Evolutionary conservation across 208 protist species (phyloP).

Genomic region (Novymonas esmeraldas): DNA sequence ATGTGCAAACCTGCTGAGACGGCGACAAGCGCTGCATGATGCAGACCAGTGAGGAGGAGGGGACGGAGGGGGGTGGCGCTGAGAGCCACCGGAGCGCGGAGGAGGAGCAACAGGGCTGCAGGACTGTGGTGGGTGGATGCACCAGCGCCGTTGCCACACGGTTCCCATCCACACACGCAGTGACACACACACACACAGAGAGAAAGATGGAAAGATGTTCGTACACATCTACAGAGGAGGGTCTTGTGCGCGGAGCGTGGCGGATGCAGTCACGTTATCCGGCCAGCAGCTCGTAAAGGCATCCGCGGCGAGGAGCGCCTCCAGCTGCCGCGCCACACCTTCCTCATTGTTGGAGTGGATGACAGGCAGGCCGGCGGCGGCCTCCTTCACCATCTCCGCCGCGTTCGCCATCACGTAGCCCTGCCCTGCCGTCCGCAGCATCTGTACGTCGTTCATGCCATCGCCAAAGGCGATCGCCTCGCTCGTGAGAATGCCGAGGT

Average conservation of each 20-base stretch:
- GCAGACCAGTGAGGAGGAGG: neutral
- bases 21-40: neutral
- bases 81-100: too few relatives aligned
- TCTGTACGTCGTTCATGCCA: slow-evolving; percentile 69
- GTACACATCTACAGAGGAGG: neutral
- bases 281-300: neutral
- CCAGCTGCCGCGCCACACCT: slow-evolving; percentile 54
- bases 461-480: slow-evolving; percentile 75
- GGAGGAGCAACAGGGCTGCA: too few relatives aligned
- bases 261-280: neutral
- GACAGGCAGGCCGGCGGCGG: slow-evolving; percentile 43
- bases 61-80: neutral
- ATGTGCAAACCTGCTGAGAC: neutral
- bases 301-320: slow-evolving; percentile 42
- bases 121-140: too few relatives aligned
- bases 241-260: neutral
- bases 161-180: too few relatives aligned
- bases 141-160: too few relatives aligned
- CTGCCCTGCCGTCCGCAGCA: slow-evolving; percentile 52
- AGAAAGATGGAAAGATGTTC: neutral
- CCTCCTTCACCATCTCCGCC: slow-evolving; percentile 36
- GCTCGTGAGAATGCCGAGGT: slow-evolving; percentile 28
- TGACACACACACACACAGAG: neutral
- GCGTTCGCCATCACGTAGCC: slow-evolving; percentile 73
- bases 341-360: slow-evolving; percentile 58